phyloP scores from a whole-genome alignment of 2,329 filamentous ascomycete species.

The Fusarium sp. region DNA sequence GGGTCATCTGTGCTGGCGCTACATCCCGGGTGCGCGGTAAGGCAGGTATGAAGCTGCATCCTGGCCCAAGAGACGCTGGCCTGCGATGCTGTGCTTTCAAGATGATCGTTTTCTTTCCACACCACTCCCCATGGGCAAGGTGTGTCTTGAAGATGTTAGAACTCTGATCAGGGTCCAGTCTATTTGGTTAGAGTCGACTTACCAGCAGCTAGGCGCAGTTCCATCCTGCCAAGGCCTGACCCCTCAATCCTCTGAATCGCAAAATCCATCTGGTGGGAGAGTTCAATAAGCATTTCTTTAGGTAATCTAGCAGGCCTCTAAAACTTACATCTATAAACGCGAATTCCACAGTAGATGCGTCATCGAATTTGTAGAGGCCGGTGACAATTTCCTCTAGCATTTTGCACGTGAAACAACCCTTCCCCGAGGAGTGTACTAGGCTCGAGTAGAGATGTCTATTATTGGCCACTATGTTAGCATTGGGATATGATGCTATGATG shows the following conservation, averaged over 20 bases:
- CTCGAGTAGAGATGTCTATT: not conserved
- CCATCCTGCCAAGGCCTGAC: not conserved
- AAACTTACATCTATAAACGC: not conserved
- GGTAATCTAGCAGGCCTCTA: not conserved
- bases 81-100: not conserved
- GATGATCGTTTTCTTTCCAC: accelerated
- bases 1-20: not conserved
- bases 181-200: not conserved
- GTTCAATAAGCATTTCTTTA: too few species aligned
- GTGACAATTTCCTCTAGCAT: not conserved
- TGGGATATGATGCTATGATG: too few species aligned
- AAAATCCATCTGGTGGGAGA: not conserved
- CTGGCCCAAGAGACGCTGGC: not conserved
- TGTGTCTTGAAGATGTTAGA: not conserved
- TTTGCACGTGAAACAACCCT: not conserved
- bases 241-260: not conserved
- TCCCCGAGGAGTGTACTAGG: not conserved
- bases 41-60: not conserved
- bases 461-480: too few species aligned
- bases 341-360: not conserved
- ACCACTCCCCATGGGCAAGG: not conserved
- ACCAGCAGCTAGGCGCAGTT: not conserved
- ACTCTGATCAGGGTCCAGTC: accelerated
- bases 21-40: not conserved
- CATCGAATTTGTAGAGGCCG: not conserved